Evolutionary conservation across 2,329 filamentous ascomycete genomes (phyloP), one percentile per base, ranked within the genome.

Genomic region (Malbranchea zuffiana): DNA sequence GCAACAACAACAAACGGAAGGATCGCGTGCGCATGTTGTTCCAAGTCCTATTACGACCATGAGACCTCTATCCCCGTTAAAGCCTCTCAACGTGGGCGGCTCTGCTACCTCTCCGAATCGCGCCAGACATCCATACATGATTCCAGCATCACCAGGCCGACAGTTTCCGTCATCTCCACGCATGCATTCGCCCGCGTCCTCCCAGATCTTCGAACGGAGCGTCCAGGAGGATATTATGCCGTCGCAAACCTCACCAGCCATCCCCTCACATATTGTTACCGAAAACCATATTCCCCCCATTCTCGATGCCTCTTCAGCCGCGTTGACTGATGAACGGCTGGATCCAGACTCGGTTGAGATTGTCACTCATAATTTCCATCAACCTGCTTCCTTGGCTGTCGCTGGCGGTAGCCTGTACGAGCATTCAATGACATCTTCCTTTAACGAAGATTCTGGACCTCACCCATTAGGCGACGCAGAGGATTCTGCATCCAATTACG

Each of bases 261-360:
- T 95, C 44, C 88, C 88, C 3, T 78, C 82, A 5, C 88, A 96
- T 54, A 93, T 96, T 50, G 78, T 87, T 50, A 94, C 85, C 5
- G 88, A 96, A 59, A 87, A 96, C 62, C 75, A 87, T 55, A 95
- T 96, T 48, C 88, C 88, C 5, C 75, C 88, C 0, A 87, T 92
- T 8, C 70, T 96, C 32, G 85, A 94, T 56, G 88, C 88, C 35
- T 88, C 85, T 2, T 92, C 86, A 27, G 76, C 87, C 50, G 86
- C 87, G 40, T 94, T 96, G 52, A 95, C 88, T 8, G 85, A 94
- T 60, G 69, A 76, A 47, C 78, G 79, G 40, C 71, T 95, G 34
- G 80, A 90, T 56, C 85, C 86, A 3, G 86, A 95, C 56, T 75
- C 78, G 16, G 87, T 96, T 37, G 86, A 95, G 64, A 95, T 96